Evolutionary conservation across 441 rosid species (phyloP), one percentile per base, ranked within the genome.

Genomic region (Euphorbia celastroides): DNA sequence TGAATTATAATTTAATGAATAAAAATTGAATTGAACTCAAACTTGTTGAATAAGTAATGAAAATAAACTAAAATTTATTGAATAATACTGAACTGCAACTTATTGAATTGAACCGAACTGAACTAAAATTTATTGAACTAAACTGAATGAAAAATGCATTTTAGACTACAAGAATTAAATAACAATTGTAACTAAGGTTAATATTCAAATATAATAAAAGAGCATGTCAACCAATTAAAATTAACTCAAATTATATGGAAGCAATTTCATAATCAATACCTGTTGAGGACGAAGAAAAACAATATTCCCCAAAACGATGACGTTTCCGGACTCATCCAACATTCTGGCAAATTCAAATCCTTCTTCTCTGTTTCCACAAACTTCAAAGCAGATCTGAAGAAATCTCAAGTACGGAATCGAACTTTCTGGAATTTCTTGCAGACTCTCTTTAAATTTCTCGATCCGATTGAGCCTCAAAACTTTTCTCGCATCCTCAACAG

Each of bases 251-350:
- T 14, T 26, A 46, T 6, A 16, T n/a, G n/a, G 7, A 25, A 46
- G 1, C 19, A 26, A 1, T 22, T 5, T n/a, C n/a, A n/a, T n/a
- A n/a, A n/a, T n/a, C n/a, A n/a, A 57, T 72, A 93, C 97, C 97
- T 89, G 88, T 38, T 91, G 90, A 14, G 96, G 92, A 19, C 76
- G 75, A 22, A 93, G 80, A 59, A 86, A 86, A 63, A 85, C 99
- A 36, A 72, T 60, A 46, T 82, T 81, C 51, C 97, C 92, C 57
- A 91, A 48, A 25, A 93, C 88, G 78, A 93, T 79, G 75, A 91
- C 96, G 79, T 74, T 76, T 28, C 90, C 93, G 0, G 88, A 83
- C 62, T 84, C 84, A 25, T 91, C 97, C 9, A 91, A 78, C 81
- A 66, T 52, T 74, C 79, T 84, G 1, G 96, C 96, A 9, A 85